phyloP scores from a whole-genome alignment of 345 rosid species.

The Gossypium herbaceum region DNA sequence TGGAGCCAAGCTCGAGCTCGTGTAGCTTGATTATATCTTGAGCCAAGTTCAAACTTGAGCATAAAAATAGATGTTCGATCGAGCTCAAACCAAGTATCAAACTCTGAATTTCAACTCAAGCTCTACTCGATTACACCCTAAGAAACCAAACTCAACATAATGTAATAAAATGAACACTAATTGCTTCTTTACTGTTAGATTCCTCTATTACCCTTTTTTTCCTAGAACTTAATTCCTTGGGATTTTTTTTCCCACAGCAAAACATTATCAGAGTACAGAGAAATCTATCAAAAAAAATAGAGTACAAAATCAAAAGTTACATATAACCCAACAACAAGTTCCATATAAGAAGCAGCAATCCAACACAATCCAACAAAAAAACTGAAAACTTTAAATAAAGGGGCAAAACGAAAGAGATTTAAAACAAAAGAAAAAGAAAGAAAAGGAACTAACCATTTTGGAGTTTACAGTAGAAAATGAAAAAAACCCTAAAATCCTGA shows the following conservation, averaged over 20 bases:
- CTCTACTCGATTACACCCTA: too few relatives aligned
- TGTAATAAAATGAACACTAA: too few relatives aligned
- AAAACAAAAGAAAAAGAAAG: not conserved
- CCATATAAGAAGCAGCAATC: not conserved
- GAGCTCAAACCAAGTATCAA: not conserved
- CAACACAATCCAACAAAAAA: not conserved
- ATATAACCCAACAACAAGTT: not conserved
- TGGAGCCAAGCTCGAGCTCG: too few relatives aligned
- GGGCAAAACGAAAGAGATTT: too few relatives aligned
- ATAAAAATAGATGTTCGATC: too few relatives aligned
- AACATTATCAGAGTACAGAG: not conserved
- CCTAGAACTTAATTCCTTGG: not conserved
- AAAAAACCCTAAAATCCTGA: constrained; percentile 11
- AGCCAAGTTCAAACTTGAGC: not conserved
- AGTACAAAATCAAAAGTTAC: not conserved
- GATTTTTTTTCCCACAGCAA: not conserved
- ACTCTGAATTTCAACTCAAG: not conserved
- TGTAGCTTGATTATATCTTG: too few relatives aligned
- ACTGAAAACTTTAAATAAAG: not conserved
- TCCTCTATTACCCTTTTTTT: not conserved
- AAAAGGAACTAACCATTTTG: constrained; percentile 4
- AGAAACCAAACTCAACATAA: too few relatives aligned
- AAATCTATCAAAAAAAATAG: not conserved
- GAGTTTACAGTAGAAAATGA: not conserved
- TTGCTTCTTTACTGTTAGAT: not conserved